Base-by-base conservation (phyloP, 352 stramenopile genomes). In the Phytophthora crassamura region DNA sequence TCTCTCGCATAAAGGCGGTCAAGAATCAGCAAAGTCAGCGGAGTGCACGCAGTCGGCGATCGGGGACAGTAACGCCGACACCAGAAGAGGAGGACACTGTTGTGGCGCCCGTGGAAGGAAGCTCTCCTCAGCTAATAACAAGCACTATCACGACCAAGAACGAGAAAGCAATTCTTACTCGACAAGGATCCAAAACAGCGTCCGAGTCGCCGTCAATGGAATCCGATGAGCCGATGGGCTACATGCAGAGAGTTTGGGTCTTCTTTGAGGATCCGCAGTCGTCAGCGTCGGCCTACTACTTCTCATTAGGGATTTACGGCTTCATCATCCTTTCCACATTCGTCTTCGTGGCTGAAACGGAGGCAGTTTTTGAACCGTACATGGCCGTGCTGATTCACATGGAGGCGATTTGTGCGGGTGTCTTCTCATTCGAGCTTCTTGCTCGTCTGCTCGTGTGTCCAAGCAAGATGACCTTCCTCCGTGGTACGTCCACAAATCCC, bases 191-290 rank as follows among this genome's bases (percentile, higher is more conserved):
- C 5, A 59, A 30, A 40, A 33, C 32, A 35, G 38, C 51, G 5
- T 55, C 32, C 7, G n/a, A 34, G n/a, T 69, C 39, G 14, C 15
- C 56, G 5, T 9, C 25, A 16, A 38, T 64, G 18, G 51, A 67
- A 9, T 1, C 14, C 20, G 59, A 62, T 4, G 59, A 72, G 12
- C 45, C 45, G 25, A 10, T 32, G 16, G 22, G 59, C 5, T 67
- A 46, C 16, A 72, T 65, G 11, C 49, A 75, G 0, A 64, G 60
- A 33, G 10, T 77, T 0, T 93, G 82, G 80, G 15, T 72, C 12
- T 79, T 91, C 39, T 77, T 93, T 22, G 80, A 93, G 58, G 84
- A 93, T 39, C 84, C 84, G 1, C 80, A 93, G 46, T 93, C 84
- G 20, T 90, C 78, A 1, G 48, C 20, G 2, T 30, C 32, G 5